Conservation (phyloP, 2,329 filamentous ascomycete genomes). For the Penicillium glabrum region DNA sequence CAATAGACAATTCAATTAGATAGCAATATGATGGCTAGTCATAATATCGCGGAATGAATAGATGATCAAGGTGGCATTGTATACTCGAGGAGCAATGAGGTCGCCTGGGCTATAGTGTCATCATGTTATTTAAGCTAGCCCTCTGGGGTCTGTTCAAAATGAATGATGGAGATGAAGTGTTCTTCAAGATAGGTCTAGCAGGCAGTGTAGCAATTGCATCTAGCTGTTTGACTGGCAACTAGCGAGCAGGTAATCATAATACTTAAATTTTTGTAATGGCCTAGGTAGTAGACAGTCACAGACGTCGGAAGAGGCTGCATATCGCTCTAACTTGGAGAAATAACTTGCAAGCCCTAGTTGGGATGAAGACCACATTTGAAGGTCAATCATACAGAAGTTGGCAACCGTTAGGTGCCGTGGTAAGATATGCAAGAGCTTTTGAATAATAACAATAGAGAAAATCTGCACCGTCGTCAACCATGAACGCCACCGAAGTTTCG, state of each 20-base stretch:
- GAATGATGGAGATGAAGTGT: no score
- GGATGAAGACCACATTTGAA: no score
- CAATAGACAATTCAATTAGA: constrained; percentile 3
- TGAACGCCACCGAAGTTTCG: background rate
- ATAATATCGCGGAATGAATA: background rate
- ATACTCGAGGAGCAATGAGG: background rate
- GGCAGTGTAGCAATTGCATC: background rate
- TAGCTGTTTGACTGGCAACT: background rate
- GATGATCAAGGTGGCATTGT: background rate
- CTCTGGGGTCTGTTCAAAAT: no score
- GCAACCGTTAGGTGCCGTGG: background rate
- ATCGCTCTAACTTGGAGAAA: no score
- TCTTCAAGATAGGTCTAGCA: no score
- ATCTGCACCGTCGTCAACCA: background rate
- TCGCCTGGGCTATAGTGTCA: background rate
- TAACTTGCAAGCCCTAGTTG: no score
- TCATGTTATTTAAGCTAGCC: background rate
- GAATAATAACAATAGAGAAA: background rate
- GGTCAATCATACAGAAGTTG: background rate
- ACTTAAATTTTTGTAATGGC: no score
- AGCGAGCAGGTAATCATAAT: background rate
- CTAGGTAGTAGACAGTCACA: no score
- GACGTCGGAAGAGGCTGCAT: no score
- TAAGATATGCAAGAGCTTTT: background rate
- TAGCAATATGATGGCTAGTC: background rate